Percentiles rank a stretch among this genome's conserved stretches.
Evolutionary conservation across 2,329 filamentous ascomycete species (phyloP).

Genomic region (Scytalidium lignicola): DNA sequence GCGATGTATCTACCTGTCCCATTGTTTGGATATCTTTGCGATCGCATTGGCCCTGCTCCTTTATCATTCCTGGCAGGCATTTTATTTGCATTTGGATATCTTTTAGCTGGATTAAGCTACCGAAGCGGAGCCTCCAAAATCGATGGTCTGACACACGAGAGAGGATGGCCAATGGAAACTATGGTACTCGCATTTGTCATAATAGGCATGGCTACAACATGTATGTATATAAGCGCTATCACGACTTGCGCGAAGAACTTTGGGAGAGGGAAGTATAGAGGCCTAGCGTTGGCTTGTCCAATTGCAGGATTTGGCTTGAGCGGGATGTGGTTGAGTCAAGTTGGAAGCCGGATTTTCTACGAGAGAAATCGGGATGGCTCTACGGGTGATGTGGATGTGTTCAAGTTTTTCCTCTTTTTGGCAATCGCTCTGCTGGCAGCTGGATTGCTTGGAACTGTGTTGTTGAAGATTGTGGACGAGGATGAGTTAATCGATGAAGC

Average conservation of each 20-base stretch:
- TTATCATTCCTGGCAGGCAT: slow-evolving; percentile 67
- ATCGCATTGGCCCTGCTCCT: slow-evolving; percentile 75
- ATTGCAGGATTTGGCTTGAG: slow-evolving; percentile 92
- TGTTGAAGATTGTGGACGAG: slow-evolving; percentile 75
- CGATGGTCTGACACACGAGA: slow-evolving; percentile 39
- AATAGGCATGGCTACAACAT: slow-evolving; percentile 77
- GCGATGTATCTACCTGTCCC: slow-evolving; percentile 91
- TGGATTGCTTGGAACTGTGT: slow-evolving; percentile 68
- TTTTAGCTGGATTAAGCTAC: slow-evolving; percentile 78
- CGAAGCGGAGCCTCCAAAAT: slow-evolving; percentile 43
- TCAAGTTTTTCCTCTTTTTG: slow-evolving; percentile 83
- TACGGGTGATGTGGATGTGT: slow-evolving; percentile 65
- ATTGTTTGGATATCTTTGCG: slow-evolving; percentile 84
- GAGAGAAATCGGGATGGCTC: slow-evolving; percentile 61
- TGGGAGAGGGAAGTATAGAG: slow-evolving; percentile 79
- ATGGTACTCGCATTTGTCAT: slow-evolving; percentile 84
- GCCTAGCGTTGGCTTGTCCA: slow-evolving; percentile 81
- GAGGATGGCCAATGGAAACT: slow-evolving; percentile 63
- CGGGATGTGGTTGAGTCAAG: slow-evolving; percentile 92
- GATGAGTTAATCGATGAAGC: slow-evolving; percentile 85
- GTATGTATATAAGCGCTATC: slow-evolving; percentile 87
- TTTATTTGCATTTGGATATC: slow-evolving; percentile 76
- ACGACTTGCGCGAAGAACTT: slow-evolving; percentile 98
- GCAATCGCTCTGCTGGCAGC: slow-evolving; percentile 63
- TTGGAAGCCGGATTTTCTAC: slow-evolving; percentile 73